Percentiles rank a stretch among this genome's conserved stretches.
These are phyloP conservation scores for Pythium graminicola DNA, from an alignment of 352 stramenopile species.

Conservation along the genomic window DNA sequence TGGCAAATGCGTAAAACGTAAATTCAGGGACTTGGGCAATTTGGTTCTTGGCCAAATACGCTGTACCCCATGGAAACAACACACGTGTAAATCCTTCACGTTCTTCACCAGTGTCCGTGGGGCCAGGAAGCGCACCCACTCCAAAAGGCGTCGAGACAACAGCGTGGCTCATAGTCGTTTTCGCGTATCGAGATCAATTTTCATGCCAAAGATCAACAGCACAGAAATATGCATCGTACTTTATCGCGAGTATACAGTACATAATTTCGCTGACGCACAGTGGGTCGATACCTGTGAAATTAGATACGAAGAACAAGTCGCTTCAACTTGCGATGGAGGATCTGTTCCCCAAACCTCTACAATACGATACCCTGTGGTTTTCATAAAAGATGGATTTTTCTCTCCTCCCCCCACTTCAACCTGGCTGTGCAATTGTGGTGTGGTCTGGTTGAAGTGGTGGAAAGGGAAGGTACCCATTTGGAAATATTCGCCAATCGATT, in stretches of 20 bases:
- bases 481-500: too few relatives aligned
- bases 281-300: conserved; percentile 11
- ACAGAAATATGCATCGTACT: conserved; percentile 13
- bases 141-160: conserved; percentile 67
- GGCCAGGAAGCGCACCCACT: conserved; percentile 40
- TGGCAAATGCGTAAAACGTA: conserved; percentile 68
- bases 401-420: too few relatives aligned
- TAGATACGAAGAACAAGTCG: conserved; percentile 16
- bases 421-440: too few relatives aligned
- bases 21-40: conserved; percentile 56
- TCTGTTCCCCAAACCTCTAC: neutral
- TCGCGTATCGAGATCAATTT: too few relatives aligned
- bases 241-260: conserved; percentile 1
- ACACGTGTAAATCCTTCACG: conserved; percentile 51
- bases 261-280: neutral
- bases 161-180: conserved; percentile 3
- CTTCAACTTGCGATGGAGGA: conserved; percentile 8
- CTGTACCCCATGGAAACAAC: conserved; percentile 67
- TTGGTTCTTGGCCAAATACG: conserved; percentile 54
- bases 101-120: conserved; percentile 12
- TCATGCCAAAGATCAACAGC: neutral
- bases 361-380: neutral
- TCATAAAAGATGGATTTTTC: too few relatives aligned
- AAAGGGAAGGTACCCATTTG: conserved; percentile 19
- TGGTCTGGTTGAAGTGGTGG: conserved; percentile 21